phyloP scores from a whole-genome alignment of 805 yeast genomes.

The Candida morakotiae region DNA sequence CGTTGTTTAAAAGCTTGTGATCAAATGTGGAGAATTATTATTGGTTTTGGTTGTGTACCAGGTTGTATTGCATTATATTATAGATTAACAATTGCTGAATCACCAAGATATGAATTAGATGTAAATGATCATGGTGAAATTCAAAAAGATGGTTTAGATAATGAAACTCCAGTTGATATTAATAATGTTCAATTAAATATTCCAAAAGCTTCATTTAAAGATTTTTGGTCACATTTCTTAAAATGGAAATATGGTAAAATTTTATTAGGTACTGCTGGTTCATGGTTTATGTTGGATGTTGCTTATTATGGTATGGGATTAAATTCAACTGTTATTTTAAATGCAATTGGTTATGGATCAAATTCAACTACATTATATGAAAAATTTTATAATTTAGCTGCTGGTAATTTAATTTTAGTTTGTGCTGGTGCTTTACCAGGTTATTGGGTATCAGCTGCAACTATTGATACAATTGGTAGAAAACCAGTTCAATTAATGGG shows the following conservation, averaged over 20 bases:
- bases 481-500: slow-evolving; percentile 78
- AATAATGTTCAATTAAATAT: slow-evolving; percentile 43
- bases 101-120: slow-evolving; percentile 87
- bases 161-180: slow-evolving; percentile 39
- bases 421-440: slow-evolving; percentile 97
- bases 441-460: slow-evolving; percentile 81
- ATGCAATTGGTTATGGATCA: slow-evolving; percentile 81
- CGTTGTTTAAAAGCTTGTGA: slow-evolving; percentile 76
- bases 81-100: slow-evolving; percentile 92
- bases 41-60: slow-evolving; percentile 90
- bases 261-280: slow-evolving; percentile 82
- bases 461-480: slow-evolving; percentile 80
- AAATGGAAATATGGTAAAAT: slow-evolving; percentile 88
- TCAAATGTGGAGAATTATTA: slow-evolving; percentile 89
- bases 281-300: slow-evolving; percentile 88
- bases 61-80: slow-evolving; percentile 80
- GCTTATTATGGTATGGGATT: slow-evolving; percentile 88
- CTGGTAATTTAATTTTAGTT: slow-evolving; percentile 87
- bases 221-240: slow-evolving; percentile 67
- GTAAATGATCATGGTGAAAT: slow-evolving; percentile 57
- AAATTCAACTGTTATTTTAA: slow-evolving; percentile 74
- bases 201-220: slow-evolving; percentile 78
- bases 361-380: slow-evolving; percentile 57
- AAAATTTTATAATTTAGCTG: slow-evolving; percentile 71
- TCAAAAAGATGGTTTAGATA: slow-evolving; percentile 50